Base-by-base conservation (phyloP, 2,329 filamentous ascomycete species). In the Akanthomyces uredinophilus region DNA sequence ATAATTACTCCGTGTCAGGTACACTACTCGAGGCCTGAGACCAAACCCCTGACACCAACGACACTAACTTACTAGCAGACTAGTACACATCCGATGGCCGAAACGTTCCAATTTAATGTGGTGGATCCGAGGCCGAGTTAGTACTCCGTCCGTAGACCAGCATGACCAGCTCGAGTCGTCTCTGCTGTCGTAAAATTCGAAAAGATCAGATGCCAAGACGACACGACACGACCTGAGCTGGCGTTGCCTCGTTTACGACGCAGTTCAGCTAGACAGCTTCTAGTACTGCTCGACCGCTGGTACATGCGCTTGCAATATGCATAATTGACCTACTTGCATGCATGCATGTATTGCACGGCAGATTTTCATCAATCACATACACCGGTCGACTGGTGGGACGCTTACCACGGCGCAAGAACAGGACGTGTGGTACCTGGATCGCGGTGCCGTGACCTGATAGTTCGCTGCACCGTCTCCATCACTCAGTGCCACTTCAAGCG, bases 121-220 rank as follows among this genome's bases (percentile, higher is more conserved):
- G 56, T 60, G 56, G 53, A 46, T 35, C 20, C 51, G 8, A 27
- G 22, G 51, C 37, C 20, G 18, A 54, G 5, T 16, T 54, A 27
- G 13, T 18, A 52, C n/a, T n/a, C n/a, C n/a, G n/a, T n/a, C n/a
- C n/a, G n/a, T n/a, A 8, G 4, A 32, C 8, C 8, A 32, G 29
- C 29, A 4, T 5, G 29, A 8, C 49, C 44, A 47, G 44, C 44
- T 14, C 44, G 35, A 46, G 22, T 56, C 51, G 35, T 41, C 43
- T 46, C n/a, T 29, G 5, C 29, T 35, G 11, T 52, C n/a, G 37
- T 43, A 16, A 35, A 20, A 5, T 16, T 18, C 18, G 11, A 13
- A 29, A 29, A 55, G 59, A 61, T 61, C 50, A 49, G 59, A 61
- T 49, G 59, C 59, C 59, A 61, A 61, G 59, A 32, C 5, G 35